These are phyloP conservation scores for Hemisphaericaspora xylofermentans DNA, from an alignment of 1,139 yeast species.

Conservation along the genomic window DNA sequence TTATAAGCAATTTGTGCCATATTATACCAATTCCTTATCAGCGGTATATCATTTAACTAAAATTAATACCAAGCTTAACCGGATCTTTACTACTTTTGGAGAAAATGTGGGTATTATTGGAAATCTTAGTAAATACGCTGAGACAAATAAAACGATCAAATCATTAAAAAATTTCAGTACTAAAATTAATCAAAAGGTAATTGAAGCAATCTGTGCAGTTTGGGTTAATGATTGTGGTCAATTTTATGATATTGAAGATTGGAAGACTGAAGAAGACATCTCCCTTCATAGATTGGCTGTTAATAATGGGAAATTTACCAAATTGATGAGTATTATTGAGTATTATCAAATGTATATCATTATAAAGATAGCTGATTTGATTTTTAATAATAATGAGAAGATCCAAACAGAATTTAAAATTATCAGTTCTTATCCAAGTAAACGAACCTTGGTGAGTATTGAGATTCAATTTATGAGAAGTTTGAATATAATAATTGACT, in stretches of 20 bases:
- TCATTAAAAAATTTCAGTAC: slow-evolving; percentile 32
- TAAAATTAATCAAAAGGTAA: slow-evolving; percentile 37
- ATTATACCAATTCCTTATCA: slow-evolving; percentile 44
- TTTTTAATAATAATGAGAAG: slow-evolving; percentile 22
- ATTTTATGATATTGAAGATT: slow-evolving; percentile 43
- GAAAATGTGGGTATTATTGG: slow-evolving; percentile 34
- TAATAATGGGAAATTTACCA: slow-evolving; percentile 31
- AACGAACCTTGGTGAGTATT: slow-evolving; percentile 40
- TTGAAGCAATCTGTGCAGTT: slow-evolving; percentile 46
- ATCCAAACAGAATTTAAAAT: slow-evolving; percentile 25
- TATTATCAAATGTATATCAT: slow-evolving; percentile 39
- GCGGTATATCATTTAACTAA: slow-evolving; percentile 37
- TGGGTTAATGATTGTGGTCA: slow-evolving; percentile 52
- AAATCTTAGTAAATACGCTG: slow-evolving; percentile 30
- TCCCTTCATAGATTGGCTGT: slow-evolving; percentile 1
- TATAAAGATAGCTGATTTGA: slow-evolving; percentile 27
- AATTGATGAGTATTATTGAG: slow-evolving; percentile 36
- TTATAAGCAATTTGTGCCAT: slow-evolving; percentile 41
- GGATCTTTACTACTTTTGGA: slow-evolving; percentile 35
- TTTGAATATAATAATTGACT: slow-evolving; percentile 42
- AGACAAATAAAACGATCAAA: slow-evolving; percentile 41
- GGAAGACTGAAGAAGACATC: slow-evolving; percentile 31
- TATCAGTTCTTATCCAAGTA: slow-evolving; percentile 40
- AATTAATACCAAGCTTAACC: slow-evolving; percentile 30
- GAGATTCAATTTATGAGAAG: slow-evolving; percentile 51